Conservation (phyloP, 257 asterid genomes). For the Gardenia jasminoides region DNA sequence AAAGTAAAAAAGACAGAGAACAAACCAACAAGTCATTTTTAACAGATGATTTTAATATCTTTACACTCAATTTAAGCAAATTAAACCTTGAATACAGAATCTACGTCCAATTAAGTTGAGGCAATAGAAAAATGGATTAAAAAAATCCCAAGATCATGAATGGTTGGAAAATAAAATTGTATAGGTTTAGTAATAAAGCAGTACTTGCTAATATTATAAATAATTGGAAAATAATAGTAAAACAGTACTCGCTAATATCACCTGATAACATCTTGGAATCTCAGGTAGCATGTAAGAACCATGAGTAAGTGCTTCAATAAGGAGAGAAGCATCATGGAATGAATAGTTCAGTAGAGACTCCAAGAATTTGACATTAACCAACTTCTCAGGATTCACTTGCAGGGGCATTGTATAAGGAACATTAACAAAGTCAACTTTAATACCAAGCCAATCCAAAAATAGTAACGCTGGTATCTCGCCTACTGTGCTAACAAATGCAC, state of each 20-base stretch:
- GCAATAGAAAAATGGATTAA: background rate
- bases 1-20: background rate
- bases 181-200: no score
- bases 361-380: constrained; percentile 39
- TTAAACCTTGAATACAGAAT: background rate
- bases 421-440: constrained; percentile 36
- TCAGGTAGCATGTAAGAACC: constrained; percentile 91
- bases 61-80: background rate
- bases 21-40: no score
- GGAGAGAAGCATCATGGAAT: constrained; percentile 41
- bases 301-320: constrained; percentile 48
- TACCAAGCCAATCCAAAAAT: constrained; percentile 74
- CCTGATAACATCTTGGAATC: constrained; percentile 92
- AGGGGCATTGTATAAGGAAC: constrained; percentile 45
- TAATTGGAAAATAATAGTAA: background rate
- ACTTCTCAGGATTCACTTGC: constrained; percentile 41
- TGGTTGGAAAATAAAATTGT: background rate
- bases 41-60: background rate
- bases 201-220: background rate
- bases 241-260: constrained; percentile 6
- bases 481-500: constrained; percentile 64
- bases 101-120: background rate
- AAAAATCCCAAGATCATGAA: background rate
- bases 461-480: constrained; percentile 70
- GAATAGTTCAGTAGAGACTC: constrained; percentile 54